Base-by-base conservation (phyloP, 1,284 basidiomycete genomes). In the Cryptococcus jaspeensis region DNA sequence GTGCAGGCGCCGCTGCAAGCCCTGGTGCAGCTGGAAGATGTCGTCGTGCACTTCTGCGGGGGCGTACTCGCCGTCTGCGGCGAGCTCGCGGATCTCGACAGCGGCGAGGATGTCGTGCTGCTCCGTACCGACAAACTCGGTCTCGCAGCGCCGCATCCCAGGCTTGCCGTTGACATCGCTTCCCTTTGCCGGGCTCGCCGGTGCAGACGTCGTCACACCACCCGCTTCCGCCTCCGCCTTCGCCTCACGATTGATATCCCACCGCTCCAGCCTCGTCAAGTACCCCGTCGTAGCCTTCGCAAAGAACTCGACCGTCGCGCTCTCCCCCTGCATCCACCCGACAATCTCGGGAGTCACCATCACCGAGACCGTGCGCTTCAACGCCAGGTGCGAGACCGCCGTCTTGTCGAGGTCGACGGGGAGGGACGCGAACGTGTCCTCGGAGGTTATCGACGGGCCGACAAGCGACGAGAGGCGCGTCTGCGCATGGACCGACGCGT, bases 11-110 rank as follows among this genome's bases (percentile, higher is more conserved):
- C 96, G 83, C 72, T 99, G 95, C 22, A 98, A 78, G 8, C 95
- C 95, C 77, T 98, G 96, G 65, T 92, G 90, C 16, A 98, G 81
- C 61, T 85, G 87, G 74, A 97, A 95, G 46, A 85, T 85, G 9
- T 93, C 92, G 7, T 89, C 86, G 42, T 91, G 78, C 1, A 97
- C 92, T 9, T 89, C 87, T 0, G 94, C 89, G 4, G 92, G 87
- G 36, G 80, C 76, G 74, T 97, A 98, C 53, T 87, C 83, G 32
- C 95, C 95, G 60, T 88, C 85, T 5, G 88, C 84, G 25, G 84
- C 86, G 36, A 99, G 83, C 75, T 99, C 94, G 71, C 86, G 87
- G 47, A 99, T 83, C 70, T 93, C 88, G 37, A 96, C 75, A 80
- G 87, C 89, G 7, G 88, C 87, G 2, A 92, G 85, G 16, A 97